phyloP scores from a whole-genome alignment of 192 early-diverging fungal species.

The Coemansia sp. region DNA sequence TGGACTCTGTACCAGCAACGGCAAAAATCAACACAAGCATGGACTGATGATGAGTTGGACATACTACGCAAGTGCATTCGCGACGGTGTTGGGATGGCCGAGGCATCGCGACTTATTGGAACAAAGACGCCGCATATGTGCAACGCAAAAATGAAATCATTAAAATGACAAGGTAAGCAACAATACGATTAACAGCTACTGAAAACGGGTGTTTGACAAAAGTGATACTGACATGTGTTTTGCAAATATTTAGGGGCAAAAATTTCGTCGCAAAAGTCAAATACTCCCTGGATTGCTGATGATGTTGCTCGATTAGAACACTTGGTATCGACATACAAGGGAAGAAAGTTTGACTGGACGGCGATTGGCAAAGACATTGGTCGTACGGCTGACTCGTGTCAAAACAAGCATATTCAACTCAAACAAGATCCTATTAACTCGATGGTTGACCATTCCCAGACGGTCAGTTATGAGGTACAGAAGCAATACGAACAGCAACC shows the following conservation, averaged over 20 bases:
- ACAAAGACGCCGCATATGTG: neutral
- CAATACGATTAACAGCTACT: neutral
- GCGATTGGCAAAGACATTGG: slow-evolving; percentile 6
- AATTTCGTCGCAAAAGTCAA: neutral
- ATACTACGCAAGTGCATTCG: no score
- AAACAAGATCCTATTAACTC: neutral
- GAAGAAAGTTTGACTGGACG: neutral
- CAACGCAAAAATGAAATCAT: neutral
- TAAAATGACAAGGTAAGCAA: neutral
- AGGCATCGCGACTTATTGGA: neutral
- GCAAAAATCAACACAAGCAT: no score
- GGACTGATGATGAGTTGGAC: no score
- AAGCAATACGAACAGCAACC: neutral
- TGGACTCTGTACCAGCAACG: no score
- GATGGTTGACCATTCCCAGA: neutral
- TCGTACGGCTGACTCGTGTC: neutral
- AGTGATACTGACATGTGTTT: neutral
- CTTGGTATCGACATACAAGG: neutral
- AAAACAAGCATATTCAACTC: neutral
- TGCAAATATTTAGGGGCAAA: neutral
- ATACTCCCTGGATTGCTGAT: neutral
- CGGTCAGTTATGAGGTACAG: neutral
- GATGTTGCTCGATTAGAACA: neutral
- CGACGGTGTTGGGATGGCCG: no score
- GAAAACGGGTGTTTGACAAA: neutral